Percentiles rank a stretch among this genome's conserved stretches.
phyloP scores from a whole-genome alignment of 2,329 filamentous ascomycete species.

The Didymella glomerata region DNA sequence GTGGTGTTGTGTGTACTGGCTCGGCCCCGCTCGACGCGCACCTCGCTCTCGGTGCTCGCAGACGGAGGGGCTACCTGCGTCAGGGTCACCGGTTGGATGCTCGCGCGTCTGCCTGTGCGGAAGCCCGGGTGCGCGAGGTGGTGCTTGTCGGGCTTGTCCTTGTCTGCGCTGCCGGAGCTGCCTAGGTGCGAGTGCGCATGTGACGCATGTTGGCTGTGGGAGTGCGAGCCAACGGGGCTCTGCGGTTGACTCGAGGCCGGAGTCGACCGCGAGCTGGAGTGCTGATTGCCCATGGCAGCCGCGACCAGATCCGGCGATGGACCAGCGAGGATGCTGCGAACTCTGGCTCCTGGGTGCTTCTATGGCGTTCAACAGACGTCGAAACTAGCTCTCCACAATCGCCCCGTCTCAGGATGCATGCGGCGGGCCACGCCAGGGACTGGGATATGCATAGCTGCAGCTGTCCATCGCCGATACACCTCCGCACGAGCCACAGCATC shows the following conservation, averaged over 20 bases:
- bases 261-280: slow-evolving; percentile 36
- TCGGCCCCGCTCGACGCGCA: slow-evolving; percentile 41
- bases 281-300: slow-evolving; percentile 48
- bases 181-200: slow-evolving; percentile 20
- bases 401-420: slow-evolving; percentile 30
- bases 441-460: slow-evolving; percentile 27
- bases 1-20: slow-evolving; percentile 40
- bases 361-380: slow-evolving; percentile 13
- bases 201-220: slow-evolving; percentile 14
- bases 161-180: slow-evolving; percentile 1
- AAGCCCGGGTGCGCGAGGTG: slow-evolving; percentile 26
- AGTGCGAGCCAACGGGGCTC: slow-evolving; percentile 30
- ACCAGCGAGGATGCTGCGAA: too few relatives aligned
- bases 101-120: slow-evolving; percentile 50
- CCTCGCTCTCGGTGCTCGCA: slow-evolving; percentile 46
- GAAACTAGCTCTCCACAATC: slow-evolving; percentile 25
- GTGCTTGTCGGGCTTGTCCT: slow-evolving; percentile 7
- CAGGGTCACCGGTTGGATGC: slow-evolving; percentile 52
- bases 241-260: slow-evolving; percentile 36
- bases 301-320: background rate
- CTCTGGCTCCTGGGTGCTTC: slow-evolving; percentile 7
- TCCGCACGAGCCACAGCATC: slow-evolving; percentile 28
- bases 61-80: slow-evolving; percentile 51
- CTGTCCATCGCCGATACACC: slow-evolving; percentile 30
- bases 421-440: slow-evolving; percentile 33